These are phyloP conservation scores for Starmera amethionina DNA, from an alignment of 805 yeast genomes.

Conservation along the genomic window DNA sequence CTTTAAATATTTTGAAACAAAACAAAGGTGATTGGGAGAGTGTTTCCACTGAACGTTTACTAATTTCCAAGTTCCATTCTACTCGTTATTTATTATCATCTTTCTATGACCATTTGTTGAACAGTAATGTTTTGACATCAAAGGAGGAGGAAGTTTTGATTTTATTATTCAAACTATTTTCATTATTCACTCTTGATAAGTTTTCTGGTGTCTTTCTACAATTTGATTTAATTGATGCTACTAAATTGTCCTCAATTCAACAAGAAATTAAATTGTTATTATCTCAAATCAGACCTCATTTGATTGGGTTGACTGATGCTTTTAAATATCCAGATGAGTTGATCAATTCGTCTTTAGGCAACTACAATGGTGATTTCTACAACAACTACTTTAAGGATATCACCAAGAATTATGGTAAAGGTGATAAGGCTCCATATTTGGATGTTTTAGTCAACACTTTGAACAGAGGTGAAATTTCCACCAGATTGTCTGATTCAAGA, in stretches of 20 bases:
- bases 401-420: conserved; percentile 33
- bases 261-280: conserved; percentile 37
- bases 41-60: conserved; percentile 27
- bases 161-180: conserved; percentile 51
- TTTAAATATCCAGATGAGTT: conserved; percentile 74
- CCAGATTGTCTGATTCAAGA: conserved; percentile 23
- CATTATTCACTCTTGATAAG: conserved; percentile 55
- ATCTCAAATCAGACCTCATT: conserved; percentile 49
- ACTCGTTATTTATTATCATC: conserved; percentile 25
- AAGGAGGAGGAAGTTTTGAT: conserved; percentile 38
- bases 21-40: conserved; percentile 24
- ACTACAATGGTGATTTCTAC: conserved; percentile 74
- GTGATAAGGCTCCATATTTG: conserved; percentile 43
- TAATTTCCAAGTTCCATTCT: conserved; percentile 31
- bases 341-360: conserved; percentile 77
- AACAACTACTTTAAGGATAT: conserved; percentile 66
- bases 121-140: conserved; percentile 16
- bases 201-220: conserved; percentile 68
- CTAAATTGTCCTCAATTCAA: conserved; percentile 32
- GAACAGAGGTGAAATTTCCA: conserved; percentile 28
- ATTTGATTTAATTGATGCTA: conserved; percentile 43
- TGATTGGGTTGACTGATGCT: conserved; percentile 73
- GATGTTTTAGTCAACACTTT: conserved; percentile 27
- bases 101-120: conserved; percentile 16
- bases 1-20: conserved; percentile 20